Conservation (phyloP, 2,329 filamentous ascomycete species). For the Didymella lethalis region DNA sequence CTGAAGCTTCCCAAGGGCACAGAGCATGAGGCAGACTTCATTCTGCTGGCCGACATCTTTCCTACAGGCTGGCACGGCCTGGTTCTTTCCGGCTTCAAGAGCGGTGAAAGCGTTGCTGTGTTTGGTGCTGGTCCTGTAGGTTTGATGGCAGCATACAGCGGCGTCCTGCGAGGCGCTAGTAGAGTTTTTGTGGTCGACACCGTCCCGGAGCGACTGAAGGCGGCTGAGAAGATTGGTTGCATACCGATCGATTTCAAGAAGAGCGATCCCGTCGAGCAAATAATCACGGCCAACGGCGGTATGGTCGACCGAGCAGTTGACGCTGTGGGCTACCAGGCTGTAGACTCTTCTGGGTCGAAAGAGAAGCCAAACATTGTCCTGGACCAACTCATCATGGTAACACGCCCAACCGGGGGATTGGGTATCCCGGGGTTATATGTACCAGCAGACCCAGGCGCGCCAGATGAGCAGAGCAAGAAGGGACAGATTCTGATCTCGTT, state of each 20-base stretch:
- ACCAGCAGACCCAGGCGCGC: constrained; percentile 67
- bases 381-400: constrained; percentile 70
- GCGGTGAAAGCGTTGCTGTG: constrained; percentile 69
- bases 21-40: constrained; percentile 69
- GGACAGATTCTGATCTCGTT: constrained; percentile 71
- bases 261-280: constrained; percentile 66
- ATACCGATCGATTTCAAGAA: constrained; percentile 68
- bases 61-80: constrained; percentile 66
- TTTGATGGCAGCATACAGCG: constrained; percentile 71
- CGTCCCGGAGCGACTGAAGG: constrained; percentile 65
- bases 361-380: constrained; percentile 70
- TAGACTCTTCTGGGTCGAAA: constrained; percentile 61
- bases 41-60: constrained; percentile 60
- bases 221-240: constrained; percentile 68
- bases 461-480: constrained; percentile 67
- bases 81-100: constrained; percentile 64
- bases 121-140: constrained; percentile 71
- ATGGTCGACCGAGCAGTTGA: constrained; percentile 72
- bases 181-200: constrained; percentile 70
- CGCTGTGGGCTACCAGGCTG: constrained; percentile 71
- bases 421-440: constrained; percentile 66
- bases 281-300: constrained; percentile 65
- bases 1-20: constrained; percentile 67
- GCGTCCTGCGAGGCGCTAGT: constrained; percentile 66
- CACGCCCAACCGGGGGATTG: constrained; percentile 66